Evolutionary conservation across 2,329 filamentous ascomycete species (phyloP).

Genomic region (Trichoderma hamatum): DNA sequence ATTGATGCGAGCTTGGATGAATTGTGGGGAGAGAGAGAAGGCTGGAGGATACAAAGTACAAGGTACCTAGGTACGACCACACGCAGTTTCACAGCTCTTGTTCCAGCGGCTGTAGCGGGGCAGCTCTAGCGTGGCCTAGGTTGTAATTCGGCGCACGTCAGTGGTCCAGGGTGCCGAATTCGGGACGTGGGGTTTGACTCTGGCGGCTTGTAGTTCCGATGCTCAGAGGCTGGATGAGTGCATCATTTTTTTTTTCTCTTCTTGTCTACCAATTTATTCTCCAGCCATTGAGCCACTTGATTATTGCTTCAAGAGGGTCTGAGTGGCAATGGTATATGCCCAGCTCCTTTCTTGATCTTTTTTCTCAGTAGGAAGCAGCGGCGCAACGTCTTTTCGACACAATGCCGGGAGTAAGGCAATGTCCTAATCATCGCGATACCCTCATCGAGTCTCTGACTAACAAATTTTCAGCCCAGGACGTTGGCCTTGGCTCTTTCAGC

Average conservation of each 20-base stretch:
- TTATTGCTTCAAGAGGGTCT: not conserved
- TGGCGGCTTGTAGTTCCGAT: not conserved
- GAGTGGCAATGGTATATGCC: not conserved
- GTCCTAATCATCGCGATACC: not conserved
- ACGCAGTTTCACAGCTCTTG: not conserved
- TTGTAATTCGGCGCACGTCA: constrained; percentile 4
- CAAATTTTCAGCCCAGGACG: not conserved
- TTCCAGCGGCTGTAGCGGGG: constrained; percentile 1
- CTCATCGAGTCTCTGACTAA: not conserved
- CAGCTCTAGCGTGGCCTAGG: not conserved
- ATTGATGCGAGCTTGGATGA: not conserved
- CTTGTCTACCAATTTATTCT: not conserved
- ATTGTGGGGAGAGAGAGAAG: constrained; percentile 21
- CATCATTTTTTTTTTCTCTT: not conserved
- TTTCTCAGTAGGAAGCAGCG: not conserved
- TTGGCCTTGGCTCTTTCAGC: not conserved
- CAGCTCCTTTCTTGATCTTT: not conserved
- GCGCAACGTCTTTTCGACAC: not conserved
- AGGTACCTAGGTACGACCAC: not conserved
- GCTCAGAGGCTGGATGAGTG: not conserved
- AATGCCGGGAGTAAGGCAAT: not conserved
- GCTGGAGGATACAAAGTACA: not conserved
- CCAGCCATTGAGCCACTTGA: not conserved
- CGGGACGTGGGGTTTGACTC: not conserved
- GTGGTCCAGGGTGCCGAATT: constrained; percentile 1